These are phyloP conservation scores for Sugiyamaella floridensis DNA, from an alignment of 805 yeast species.

Conservation along the genomic window DNA sequence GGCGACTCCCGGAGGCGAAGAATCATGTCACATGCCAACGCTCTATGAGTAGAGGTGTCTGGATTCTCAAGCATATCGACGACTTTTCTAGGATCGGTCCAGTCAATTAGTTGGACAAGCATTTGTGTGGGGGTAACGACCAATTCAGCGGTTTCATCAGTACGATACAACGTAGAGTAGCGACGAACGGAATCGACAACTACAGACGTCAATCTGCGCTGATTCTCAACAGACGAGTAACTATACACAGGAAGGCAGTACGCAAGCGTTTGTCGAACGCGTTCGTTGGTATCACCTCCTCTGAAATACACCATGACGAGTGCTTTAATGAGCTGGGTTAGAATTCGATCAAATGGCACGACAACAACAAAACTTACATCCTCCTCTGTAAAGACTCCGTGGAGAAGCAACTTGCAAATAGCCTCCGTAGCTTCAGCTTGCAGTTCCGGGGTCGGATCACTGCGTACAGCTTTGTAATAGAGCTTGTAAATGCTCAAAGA, in stretches of 20 bases:
- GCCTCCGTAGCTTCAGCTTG: slow-evolving; percentile 85
- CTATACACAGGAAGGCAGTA: slow-evolving; percentile 87
- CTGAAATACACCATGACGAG: slow-evolving; percentile 63
- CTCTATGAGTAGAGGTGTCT: slow-evolving; percentile 47
- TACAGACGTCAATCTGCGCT: slow-evolving; percentile 49
- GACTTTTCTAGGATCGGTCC: slow-evolving; percentile 65
- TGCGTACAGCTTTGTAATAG: slow-evolving; percentile 56
- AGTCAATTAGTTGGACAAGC: slow-evolving; percentile 64
- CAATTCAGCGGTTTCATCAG: slow-evolving; percentile 30
- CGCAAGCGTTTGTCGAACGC: slow-evolving; percentile 69
- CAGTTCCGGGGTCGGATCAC: slow-evolving; percentile 46
- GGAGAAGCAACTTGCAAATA: slow-evolving; percentile 69
- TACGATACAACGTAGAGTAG: slow-evolving; percentile 38
- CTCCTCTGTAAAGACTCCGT: slow-evolving; percentile 65
- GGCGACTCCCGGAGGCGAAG: slow-evolving; percentile 42
- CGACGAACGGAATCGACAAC: slow-evolving; percentile 33
- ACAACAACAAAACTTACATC: slow-evolving; percentile 33
- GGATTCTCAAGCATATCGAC: slow-evolving; percentile 41
- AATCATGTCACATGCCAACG: slow-evolving; percentile 49
- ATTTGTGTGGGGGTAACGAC: slow-evolving; percentile 42
- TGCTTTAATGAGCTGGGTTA: slow-evolving; percentile 39
- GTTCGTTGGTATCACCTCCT: slow-evolving; percentile 54
- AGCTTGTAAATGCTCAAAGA: slow-evolving; percentile 54
- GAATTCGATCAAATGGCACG: background rate
- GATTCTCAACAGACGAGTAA: slow-evolving; percentile 67